These are phyloP conservation scores for Botrytis squamosa DNA, from an alignment of 2,329 filamentous ascomycete species.

Conservation along the genomic window DNA sequence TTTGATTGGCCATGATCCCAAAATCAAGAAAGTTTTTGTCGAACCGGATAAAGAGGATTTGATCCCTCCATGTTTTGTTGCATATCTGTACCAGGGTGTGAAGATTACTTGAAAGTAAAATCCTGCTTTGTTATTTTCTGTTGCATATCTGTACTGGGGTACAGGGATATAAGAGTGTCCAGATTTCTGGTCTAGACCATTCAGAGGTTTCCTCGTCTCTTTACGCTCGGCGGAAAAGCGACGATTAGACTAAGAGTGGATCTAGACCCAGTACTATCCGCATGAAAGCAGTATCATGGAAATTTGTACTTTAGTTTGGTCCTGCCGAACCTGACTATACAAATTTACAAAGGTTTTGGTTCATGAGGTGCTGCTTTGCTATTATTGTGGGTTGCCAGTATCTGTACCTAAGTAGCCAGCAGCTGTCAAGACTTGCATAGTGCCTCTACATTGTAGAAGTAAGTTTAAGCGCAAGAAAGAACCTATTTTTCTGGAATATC, in stretches of 20 bases:
- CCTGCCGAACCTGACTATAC: background rate
- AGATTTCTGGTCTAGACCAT: background rate
- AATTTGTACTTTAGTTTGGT: background rate
- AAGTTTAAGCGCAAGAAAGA: background rate
- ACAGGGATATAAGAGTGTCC: background rate
- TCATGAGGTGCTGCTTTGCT: background rate
- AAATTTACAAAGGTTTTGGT: background rate
- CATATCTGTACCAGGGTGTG: background rate
- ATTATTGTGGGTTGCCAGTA: background rate
- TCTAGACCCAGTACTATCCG: background rate
- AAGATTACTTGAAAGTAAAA: background rate
- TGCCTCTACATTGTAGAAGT: background rate
- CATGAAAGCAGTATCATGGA: background rate
- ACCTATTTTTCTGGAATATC: background rate
- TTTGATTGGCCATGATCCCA: background rate
- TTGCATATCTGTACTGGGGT: constrained; percentile 11
- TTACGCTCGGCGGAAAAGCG: too few relatives aligned
- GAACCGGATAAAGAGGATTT: background rate
- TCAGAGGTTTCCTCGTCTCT: too few relatives aligned
- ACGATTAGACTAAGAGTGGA: too few relatives aligned
- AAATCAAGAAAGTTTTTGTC: background rate
- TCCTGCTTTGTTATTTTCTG: background rate
- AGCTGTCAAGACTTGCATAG: too few relatives aligned
- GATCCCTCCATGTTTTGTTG: background rate
- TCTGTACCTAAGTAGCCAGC: background rate